phyloP scores from a whole-genome alignment of 108 stramenopile genomes.

The Licmophora abbreviata region DNA sequence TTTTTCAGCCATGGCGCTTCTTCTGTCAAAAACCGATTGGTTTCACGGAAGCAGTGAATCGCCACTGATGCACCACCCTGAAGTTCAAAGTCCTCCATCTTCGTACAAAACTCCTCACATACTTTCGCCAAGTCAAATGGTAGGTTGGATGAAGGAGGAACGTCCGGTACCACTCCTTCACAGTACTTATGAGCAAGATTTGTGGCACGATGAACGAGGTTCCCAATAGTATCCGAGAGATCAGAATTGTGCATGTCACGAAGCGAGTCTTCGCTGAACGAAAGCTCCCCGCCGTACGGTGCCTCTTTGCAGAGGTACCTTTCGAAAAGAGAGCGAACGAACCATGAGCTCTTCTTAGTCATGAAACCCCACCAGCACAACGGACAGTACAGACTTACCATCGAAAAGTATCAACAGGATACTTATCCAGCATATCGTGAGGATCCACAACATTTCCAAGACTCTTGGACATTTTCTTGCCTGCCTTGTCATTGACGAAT shows the following conservation, averaged over 20 bases:
- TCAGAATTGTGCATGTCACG: constrained; percentile 93
- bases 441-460: constrained; percentile 98
- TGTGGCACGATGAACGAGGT: constrained; percentile 93
- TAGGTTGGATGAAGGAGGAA: constrained; percentile 14
- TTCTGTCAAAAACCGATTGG: constrained; percentile 91
- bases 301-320: constrained; percentile 86
- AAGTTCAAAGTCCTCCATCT: constrained; percentile 76
- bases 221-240: constrained; percentile 93
- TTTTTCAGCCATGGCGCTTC: constrained; percentile 95
- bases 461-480: constrained; percentile 98
- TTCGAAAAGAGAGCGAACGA: not conserved
- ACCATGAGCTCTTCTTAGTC: not conserved
- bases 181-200: constrained; percentile 85
- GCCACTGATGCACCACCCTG: constrained; percentile 68
- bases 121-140: constrained; percentile 59
- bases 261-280: constrained; percentile 78
- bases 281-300: constrained; percentile 89
- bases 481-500: constrained; percentile 94
- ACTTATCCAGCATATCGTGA: constrained; percentile 83
- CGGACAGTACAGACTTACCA: constrained; percentile 58
- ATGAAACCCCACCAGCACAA: no score
- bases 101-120: constrained; percentile 38
- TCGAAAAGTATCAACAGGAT: constrained; percentile 90
- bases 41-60: constrained; percentile 76
- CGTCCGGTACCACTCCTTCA: constrained; percentile 74